phyloP scores from a whole-genome alignment of 495 filamentous ascomycete species.

The Saxispiralis lemnorum region DNA sequence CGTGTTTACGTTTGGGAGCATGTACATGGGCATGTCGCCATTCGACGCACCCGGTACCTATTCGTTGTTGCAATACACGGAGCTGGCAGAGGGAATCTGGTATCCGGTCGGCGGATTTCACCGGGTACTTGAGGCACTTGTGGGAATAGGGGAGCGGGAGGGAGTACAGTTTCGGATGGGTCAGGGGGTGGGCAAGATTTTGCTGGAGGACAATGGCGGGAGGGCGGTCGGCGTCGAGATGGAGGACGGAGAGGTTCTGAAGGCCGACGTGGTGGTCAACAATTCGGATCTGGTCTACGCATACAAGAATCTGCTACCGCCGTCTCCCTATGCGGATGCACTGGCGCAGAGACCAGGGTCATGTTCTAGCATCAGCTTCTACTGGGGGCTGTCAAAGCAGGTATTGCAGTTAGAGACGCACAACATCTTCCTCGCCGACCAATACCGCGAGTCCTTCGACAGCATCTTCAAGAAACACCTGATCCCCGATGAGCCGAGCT shows the following conservation, averaged over 20 bases:
- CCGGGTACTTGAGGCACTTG: constrained; percentile 34
- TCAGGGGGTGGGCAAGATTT: constrained; percentile 32
- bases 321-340: constrained; percentile 27
- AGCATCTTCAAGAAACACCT: constrained; percentile 48
- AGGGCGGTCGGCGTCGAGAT: constrained; percentile 38
- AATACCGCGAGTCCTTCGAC: constrained; percentile 52
- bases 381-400: constrained; percentile 43
- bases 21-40: constrained; percentile 64
- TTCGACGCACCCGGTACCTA: constrained; percentile 59
- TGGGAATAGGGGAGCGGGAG: constrained; percentile 34
- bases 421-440: constrained; percentile 56
- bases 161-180: constrained; percentile 42
- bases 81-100: constrained; percentile 56
- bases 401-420: constrained; percentile 45
- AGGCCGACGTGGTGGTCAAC: constrained; percentile 43
- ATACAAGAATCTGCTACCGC: constrained; percentile 45
- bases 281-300: constrained; percentile 57
- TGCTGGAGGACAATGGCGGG: constrained; percentile 27
- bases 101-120: constrained; percentile 55
- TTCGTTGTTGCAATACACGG: constrained; percentile 52
- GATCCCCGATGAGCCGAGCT: constrained; percentile 45
- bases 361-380: constrained; percentile 58
- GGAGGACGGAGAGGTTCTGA: constrained; percentile 31
- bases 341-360: constrained; percentile 34
- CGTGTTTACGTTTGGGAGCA: constrained; percentile 55